Base-by-base conservation (phyloP, 2,329 filamentous ascomycete genomes). In the Pseudovirgaria hyperparasitica region DNA sequence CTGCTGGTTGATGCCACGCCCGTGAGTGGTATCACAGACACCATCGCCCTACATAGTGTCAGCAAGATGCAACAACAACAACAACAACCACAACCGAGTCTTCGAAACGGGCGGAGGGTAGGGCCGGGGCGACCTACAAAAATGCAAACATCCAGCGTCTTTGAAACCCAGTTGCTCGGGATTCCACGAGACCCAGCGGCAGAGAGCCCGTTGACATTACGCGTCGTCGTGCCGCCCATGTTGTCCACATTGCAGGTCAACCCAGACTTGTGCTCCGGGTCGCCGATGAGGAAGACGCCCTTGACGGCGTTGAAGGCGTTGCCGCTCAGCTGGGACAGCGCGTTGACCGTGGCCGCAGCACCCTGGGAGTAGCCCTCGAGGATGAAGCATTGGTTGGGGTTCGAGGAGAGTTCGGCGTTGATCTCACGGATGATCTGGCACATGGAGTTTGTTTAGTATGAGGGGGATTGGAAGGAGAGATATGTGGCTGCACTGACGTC, bases 331-430 rank as follows among this genome's bases (percentile, higher is more conserved):
- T 40, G 28, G 3, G 44, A 19, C 30, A 55, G 27, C 6, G 50
- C 52, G 21, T 50, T 43, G 5, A 48, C 43, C 1, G 52, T 55
- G 0, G 50, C 52, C 6, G 46, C 41, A 2, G 52, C 52, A 12
- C 48, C 52, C 31, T 55, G 52, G 3, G 43, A 49, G 37, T 55
- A 54, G 11, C 52, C 52, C 27, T 55, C 42, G 1, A 56, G 41
- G 25, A 54, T 45, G 32, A 54, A 53, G 33, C 51, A 56, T 25
- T 43, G 40, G 18, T 41, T 37, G 2, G 50, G 42, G 20, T 35
- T 38, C 1, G 36, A 25, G 1, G 17, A n/a, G 2, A 54, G 39
- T 5, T 37, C 43, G 9, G 29, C 31, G 4, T 32, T 32, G 31
- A 55, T 40, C n/a, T 49, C 36, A 34, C 46, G 42, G 36, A 55